phyloP scores from a whole-genome alignment of 75 land plant genomes.

The Cryptomeria japonica region DNA sequence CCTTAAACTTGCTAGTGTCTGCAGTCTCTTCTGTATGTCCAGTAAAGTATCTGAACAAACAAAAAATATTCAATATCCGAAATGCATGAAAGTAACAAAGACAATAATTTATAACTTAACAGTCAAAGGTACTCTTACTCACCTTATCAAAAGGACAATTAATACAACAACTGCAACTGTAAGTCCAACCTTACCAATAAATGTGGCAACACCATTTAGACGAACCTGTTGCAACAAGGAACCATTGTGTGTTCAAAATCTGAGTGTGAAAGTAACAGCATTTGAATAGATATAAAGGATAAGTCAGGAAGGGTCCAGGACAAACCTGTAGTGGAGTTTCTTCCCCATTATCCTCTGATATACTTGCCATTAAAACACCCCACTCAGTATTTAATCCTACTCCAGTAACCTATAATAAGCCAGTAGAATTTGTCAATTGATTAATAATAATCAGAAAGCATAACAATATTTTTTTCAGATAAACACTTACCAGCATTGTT shows the following conservation, averaged over 20 bases:
- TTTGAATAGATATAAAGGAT: no score
- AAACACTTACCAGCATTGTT: conserved; percentile 66
- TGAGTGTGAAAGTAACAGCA: neutral
- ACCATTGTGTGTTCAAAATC: neutral
- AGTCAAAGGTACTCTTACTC: neutral
- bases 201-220: conserved; percentile 83
- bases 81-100: neutral
- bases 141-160: conserved; percentile 29
- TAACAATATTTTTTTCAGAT: neutral
- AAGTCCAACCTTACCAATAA: conserved; percentile 72
- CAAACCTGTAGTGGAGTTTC: conserved; percentile 68
- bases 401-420: conserved; percentile 61
- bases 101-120: neutral
- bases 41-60: conserved; percentile 48
- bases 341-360: conserved; percentile 61
- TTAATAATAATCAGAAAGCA: neutral
- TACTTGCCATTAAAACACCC: conserved; percentile 77
- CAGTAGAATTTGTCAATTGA: neutral
- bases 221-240: conserved; percentile 46
- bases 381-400: conserved; percentile 83
- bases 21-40: conserved; percentile 43
- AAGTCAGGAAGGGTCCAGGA: neutral
- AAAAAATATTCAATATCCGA: neutral
- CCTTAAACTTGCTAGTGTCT: conserved; percentile 29
- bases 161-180: conserved; percentile 63